Conservation (phyloP, 805 yeast genomes). For the Ogataea philodendri region DNA sequence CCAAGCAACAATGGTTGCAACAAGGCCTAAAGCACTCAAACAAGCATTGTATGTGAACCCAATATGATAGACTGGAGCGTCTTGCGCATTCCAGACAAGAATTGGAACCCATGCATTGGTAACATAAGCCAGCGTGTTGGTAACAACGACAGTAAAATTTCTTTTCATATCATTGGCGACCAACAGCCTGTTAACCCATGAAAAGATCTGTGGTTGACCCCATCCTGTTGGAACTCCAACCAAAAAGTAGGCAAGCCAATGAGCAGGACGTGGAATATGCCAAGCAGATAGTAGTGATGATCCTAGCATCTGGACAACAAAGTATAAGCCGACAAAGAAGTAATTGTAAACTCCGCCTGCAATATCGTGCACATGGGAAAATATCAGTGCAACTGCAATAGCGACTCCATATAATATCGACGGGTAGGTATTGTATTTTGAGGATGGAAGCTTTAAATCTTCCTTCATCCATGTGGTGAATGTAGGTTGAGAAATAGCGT, state of each 20-base stretch:
- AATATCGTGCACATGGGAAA: constrained; percentile 40
- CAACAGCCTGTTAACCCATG: constrained; percentile 53
- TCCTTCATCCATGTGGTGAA: constrained; percentile 45
- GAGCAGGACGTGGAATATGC: constrained; percentile 47
- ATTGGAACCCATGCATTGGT: constrained; percentile 43
- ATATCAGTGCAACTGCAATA: constrained; percentile 36
- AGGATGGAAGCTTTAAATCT: constrained; percentile 33
- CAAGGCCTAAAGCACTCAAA: constrained; percentile 33
- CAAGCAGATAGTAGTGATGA: constrained; percentile 45
- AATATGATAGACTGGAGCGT: constrained; percentile 37
- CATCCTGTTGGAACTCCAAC: constrained; percentile 46
- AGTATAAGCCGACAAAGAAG: constrained; percentile 38
- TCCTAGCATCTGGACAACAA: constrained; percentile 41
- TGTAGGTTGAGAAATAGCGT: constrained; percentile 39
- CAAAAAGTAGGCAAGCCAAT: constrained; percentile 50
- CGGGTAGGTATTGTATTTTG: constrained; percentile 42
- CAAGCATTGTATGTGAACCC: constrained; percentile 41
- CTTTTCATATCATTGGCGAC: constrained; percentile 44
- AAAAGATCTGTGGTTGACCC: constrained; percentile 56
- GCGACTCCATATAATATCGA: constrained; percentile 40
- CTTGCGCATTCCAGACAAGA: constrained; percentile 40
- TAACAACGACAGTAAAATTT: constrained; percentile 38
- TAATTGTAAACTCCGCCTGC: constrained; percentile 38
- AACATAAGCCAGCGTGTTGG: constrained; percentile 43
- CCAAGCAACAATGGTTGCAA: constrained; percentile 29